Percentiles rank a stretch among this genome's conserved stretches.
Evolutionary conservation across 1,284 basidiomycete species (phyloP).

Genomic region (Wallemia hederae): DNA sequence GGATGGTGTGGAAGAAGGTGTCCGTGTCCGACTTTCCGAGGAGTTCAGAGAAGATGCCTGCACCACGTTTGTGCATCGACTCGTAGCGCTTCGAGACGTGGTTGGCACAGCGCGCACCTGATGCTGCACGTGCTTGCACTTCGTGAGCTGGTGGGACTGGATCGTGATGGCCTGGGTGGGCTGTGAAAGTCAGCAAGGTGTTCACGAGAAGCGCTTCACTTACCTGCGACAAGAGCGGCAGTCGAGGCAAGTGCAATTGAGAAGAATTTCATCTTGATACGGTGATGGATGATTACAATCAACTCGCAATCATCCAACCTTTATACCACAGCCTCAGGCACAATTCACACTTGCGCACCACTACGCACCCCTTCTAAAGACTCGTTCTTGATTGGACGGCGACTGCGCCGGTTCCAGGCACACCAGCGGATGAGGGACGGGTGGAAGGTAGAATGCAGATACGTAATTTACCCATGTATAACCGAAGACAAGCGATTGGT

Average conservation of each 20-base stretch:
- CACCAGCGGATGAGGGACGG: too few relatives aligned
- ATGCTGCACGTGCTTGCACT: not conserved
- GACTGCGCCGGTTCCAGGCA: too few relatives aligned
- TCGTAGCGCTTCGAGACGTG: not conserved
- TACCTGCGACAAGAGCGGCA: not conserved
- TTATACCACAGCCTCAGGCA: too few relatives aligned
- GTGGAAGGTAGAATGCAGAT: too few relatives aligned
- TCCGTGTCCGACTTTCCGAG: not conserved
- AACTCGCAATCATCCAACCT: too few relatives aligned
- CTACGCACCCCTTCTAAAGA: too few relatives aligned
- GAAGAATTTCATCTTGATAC: not conserved
- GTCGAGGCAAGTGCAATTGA: not conserved
- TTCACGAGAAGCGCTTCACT: not conserved
- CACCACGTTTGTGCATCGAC: not conserved
- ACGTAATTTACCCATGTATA: too few relatives aligned
- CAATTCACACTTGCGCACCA: too few relatives aligned
- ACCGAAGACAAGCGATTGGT: too few relatives aligned
- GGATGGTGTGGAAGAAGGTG: not conserved
- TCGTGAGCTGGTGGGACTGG: not conserved
- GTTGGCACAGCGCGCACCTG: not conserved
- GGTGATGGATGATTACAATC: too few relatives aligned
- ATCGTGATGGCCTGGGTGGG: not conserved
- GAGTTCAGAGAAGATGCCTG: not conserved
- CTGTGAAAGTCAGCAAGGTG: not conserved
- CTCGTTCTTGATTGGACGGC: too few relatives aligned